Percentiles rank a stretch among this genome's conserved stretches.
Evolutionary conservation across 805 yeast genomes (phyloP).

Genomic region (Citeromyces nyonsensis): DNA sequence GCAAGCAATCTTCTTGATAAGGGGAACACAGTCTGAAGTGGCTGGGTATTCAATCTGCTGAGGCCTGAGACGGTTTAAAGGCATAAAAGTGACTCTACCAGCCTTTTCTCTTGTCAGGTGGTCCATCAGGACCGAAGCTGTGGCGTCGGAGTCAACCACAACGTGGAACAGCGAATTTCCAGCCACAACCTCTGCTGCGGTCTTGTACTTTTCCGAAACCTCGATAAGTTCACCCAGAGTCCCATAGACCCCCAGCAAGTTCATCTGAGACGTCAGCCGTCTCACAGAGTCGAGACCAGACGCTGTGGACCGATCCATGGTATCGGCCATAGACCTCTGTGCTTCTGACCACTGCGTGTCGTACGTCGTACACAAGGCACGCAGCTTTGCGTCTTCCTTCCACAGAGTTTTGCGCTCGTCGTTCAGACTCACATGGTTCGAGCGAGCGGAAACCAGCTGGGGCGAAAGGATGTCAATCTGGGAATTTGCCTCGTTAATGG

Average conservation of each 20-base stretch:
- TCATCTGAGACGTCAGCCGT: slow-evolving; percentile 42
- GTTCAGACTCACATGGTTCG: slow-evolving; percentile 23
- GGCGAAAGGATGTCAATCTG: slow-evolving; percentile 16
- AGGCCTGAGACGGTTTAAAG: slow-evolving; percentile 53
- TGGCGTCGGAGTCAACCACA: slow-evolving; percentile 77
- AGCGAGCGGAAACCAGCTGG: slow-evolving; percentile 17
- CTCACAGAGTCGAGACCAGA: slow-evolving; percentile 58
- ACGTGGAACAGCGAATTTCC: slow-evolving; percentile 78
- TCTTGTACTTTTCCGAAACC: slow-evolving; percentile 68
- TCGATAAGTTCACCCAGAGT: slow-evolving; percentile 73
- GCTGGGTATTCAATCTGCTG: slow-evolving; percentile 38
- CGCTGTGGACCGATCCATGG: slow-evolving; percentile 61
- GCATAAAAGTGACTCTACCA: slow-evolving; percentile 87
- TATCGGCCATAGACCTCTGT: slow-evolving; percentile 45
- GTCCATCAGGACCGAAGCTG: slow-evolving; percentile 69
- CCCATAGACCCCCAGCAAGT: slow-evolving; percentile 59
- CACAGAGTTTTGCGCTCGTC: slow-evolving; percentile 63
- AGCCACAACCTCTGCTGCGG: slow-evolving; percentile 81
- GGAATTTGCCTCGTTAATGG: slow-evolving; percentile 4
- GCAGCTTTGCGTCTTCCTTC: slow-evolving; percentile 62
- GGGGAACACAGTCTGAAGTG: slow-evolving; percentile 54
- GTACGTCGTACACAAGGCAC: slow-evolving; percentile 38
- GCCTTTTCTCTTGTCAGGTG: slow-evolving; percentile 53
- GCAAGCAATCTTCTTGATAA: slow-evolving; percentile 58
- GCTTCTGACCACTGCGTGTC: slow-evolving; percentile 39